Conservation (phyloP, 1,139 yeast genomes). For the Kodamaea fungicola region DNA sequence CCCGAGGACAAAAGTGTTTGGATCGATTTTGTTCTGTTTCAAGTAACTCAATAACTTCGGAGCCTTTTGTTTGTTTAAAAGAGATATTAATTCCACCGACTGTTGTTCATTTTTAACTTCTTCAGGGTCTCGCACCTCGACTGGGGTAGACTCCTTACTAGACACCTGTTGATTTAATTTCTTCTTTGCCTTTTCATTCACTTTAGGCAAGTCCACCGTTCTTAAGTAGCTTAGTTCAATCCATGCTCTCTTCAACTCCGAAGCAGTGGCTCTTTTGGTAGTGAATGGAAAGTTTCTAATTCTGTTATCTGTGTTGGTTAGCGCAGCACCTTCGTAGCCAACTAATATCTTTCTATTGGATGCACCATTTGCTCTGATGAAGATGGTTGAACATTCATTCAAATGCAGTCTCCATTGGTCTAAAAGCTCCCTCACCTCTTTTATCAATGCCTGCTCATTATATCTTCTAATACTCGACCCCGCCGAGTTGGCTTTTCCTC, state of each 20-base stretch:
- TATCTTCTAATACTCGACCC: constrained; percentile 88
- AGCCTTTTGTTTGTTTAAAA: constrained; percentile 72
- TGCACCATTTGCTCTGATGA: constrained; percentile 78
- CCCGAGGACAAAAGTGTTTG: constrained; percentile 46
- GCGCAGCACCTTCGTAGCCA: constrained; percentile 58
- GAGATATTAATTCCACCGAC: constrained; percentile 53
- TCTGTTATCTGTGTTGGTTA: constrained; percentile 51
- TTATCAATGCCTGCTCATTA: constrained; percentile 78
- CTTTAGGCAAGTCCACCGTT: constrained; percentile 53
- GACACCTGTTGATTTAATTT: constrained; percentile 7
- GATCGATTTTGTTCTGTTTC: constrained; percentile 51
- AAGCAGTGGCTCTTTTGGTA: constrained; percentile 80
- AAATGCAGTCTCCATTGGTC: constrained; percentile 61
- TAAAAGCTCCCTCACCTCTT: constrained; percentile 71
- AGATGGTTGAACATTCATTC: constrained; percentile 64
- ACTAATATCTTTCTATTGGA: constrained; percentile 62
- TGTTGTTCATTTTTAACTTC: constrained; percentile 36
- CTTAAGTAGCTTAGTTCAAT: constrained; percentile 62
- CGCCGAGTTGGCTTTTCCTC: constrained; percentile 95
- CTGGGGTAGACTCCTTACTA: constrained; percentile 11
- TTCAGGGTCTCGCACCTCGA: constrained; percentile 23
- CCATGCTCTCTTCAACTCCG: constrained; percentile 86
- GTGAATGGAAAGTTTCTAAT: constrained; percentile 79
- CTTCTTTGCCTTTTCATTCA: constrained; percentile 28
- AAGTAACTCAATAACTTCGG: constrained; percentile 68